Evolutionary conservation across 169 alveolate species (phyloP), one percentile per base, ranked within the genome.

Genomic region (Plasmodium ovale): DNA sequence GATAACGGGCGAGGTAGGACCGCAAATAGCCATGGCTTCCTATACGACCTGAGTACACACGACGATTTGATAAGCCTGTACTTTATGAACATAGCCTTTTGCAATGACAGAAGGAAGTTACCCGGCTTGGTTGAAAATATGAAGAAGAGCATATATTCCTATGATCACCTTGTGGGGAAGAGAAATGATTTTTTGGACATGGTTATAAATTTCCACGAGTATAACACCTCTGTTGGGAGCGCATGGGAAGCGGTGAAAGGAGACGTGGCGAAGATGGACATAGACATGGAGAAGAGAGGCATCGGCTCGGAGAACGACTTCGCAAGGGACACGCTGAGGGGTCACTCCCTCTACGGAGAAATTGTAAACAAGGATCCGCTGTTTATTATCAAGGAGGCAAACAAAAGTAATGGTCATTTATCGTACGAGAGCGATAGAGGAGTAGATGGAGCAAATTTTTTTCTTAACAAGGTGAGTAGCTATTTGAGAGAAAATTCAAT

Each of bases 61-160:
- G 72, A 64, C 25, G 72, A 64, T 42, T 42, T 64, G 25, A 64
- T 64, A 64, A 64, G 25, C 25, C 25, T 64, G 19, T 64, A 64
- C 31, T 64, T 64, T 64, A 35, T 64, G 58, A 64, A 64, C 12
- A 3, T 64, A 25, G 2, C 72, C 44, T 64, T 64, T 64, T 64
- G 72, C 49, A 31, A n/a, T 42, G 49, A 64, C 14, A 64, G 31
- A 19, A 2, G 27, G 72, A 35, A 64, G 25, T 64, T 35, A 42
- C 25, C 31, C 10, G 31, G 12, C 19, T 16, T 64, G 25, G 10
- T 6, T 2, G 42, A 5, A 14, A 35, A 42, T 31, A 14, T 64
- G 12, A 42, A 42, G 3, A 10, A 35, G 31, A 35, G 10, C 25
- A 64, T 64, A 6, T 64, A 16, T 14, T 35, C 49, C 16, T 27